Percentiles rank a stretch among this genome's conserved stretches.
phyloP scores from a whole-genome alignment of 345 rosid genomes.

The Combretum micranthum region DNA sequence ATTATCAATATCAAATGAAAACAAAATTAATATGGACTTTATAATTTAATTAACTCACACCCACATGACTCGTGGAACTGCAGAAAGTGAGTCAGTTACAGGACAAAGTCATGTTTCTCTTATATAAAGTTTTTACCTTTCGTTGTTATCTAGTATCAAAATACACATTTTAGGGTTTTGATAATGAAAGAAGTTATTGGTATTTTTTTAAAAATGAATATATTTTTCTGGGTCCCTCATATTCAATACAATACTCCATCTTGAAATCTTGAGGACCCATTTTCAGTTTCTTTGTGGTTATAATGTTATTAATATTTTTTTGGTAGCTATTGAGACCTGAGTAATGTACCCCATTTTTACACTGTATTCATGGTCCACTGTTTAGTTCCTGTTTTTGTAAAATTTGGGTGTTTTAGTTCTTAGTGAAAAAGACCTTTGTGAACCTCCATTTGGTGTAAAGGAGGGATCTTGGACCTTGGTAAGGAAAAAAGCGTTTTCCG shows the following conservation, averaged over 20 bases:
- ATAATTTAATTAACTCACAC: no score
- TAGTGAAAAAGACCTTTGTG: not conserved
- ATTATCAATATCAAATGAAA: no score
- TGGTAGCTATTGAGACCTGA: no score
- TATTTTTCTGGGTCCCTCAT: slow-evolving; percentile 24
- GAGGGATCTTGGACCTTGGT: slow-evolving; percentile 33
- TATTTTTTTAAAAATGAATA: slow-evolving; percentile 19
- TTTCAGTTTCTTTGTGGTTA: slow-evolving; percentile 9
- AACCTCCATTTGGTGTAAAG: slow-evolving; percentile 33
- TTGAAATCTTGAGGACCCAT: slow-evolving; percentile 12
- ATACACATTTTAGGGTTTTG: not conserved
- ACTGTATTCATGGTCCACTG: no score
- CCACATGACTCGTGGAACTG: no score
- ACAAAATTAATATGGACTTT: no score
- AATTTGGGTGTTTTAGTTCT: not conserved
- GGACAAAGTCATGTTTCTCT: no score
- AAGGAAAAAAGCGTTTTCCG: slow-evolving; percentile 18
- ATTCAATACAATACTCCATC: slow-evolving; percentile 17
- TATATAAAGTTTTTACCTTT: no score
- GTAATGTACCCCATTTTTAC: no score
- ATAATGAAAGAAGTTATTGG: slow-evolving; percentile 12
- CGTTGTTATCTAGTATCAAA: no score
- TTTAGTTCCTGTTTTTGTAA: no score
- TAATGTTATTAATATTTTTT: not conserved
- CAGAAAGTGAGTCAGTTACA: no score